Base-by-base conservation (phyloP, 148 eudicot genomes). In the Rhododendron mucronatum region DNA sequence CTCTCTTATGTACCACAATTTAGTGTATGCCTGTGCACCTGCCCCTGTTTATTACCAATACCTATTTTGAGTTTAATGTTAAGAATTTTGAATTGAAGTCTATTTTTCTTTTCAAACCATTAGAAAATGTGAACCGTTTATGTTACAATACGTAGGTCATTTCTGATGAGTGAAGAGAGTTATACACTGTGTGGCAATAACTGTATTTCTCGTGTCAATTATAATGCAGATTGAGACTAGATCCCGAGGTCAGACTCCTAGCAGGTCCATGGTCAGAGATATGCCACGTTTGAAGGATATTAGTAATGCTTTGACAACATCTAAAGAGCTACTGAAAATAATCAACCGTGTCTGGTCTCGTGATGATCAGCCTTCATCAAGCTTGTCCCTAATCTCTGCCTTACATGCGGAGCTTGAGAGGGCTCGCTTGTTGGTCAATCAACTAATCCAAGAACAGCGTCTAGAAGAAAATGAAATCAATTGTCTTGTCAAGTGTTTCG, bases 381-480 rank as follows among this genome's bases (percentile, higher is more conserved):
- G 94, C 91, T 87, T 88, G 84, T 94, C 99, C 30, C 93, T 97
- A 44, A 89, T 94, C 86, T 95, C 98, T 28, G 99, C 98, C 88
- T 90, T 97, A 69, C 96, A 97, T 55, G 30, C 93, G 16, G 99
- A 97, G 98, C 98, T 97, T 23, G 98, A 95, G 89, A 88, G 99
- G 88, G 98, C 95, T 11, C 95, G 98, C 65, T 88, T 97, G 65
- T 96, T 92, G 90, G 90, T 95, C 86, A 95, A 95, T 81, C 94
- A 95, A 78, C 45, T 97, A 59, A 92, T 94, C 82, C 95, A 91
- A 26, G 98, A 94, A 57, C 94, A 95, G 48, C 91, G 91, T 2
- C 86, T 94, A n/a, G 98, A 94, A 41, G 88, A 88, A 87, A 89
- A 69, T 65, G 99, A 94, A 79, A 88, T 95, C 48, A 89, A 77